phyloP scores from a whole-genome alignment of 2,329 filamentous ascomycete genomes.

The Cadophora sp. region DNA sequence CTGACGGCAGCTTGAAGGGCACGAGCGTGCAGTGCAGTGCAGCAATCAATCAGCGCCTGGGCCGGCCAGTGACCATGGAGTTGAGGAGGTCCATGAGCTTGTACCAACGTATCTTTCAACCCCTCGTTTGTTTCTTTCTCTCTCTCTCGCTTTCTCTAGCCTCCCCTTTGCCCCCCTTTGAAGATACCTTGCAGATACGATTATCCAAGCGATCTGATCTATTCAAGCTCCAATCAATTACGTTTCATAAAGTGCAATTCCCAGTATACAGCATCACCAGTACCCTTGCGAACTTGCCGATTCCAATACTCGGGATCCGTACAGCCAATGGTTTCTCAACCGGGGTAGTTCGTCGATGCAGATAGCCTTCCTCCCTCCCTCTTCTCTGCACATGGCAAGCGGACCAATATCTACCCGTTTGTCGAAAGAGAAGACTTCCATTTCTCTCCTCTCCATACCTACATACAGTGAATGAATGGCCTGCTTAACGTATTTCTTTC shows the following conservation, averaged over 20 bases:
- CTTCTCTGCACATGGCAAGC: not conserved
- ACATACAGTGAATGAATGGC: too few relatives aligned
- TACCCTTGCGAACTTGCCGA: not conserved
- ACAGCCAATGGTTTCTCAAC: not conserved
- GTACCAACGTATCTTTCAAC: conserved; percentile 26
- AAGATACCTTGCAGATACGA: not conserved
- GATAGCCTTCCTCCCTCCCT: not conserved
- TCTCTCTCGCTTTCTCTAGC: not conserved
- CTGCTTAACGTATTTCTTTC: not conserved
- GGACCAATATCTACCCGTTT: not conserved
- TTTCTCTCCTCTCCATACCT: not conserved
- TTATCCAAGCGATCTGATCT: not conserved
- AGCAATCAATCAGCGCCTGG: not conserved
- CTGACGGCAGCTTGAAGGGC: conserved; percentile 28
- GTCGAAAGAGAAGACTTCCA: not conserved
- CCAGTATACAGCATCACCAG: not conserved
- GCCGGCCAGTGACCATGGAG: not conserved
- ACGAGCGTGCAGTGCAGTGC: conserved; percentile 28
- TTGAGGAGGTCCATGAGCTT: conserved; percentile 19
- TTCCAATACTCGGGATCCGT: not conserved
- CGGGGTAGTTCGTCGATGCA: not conserved
- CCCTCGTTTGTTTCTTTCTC: not conserved
- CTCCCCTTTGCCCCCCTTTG: not conserved
- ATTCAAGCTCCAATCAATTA: not conserved
- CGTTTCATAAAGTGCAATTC: conserved; percentile 7